A percentile compares a stretch with the other conserved stretches of the same genome.
Conservation (phyloP, 495 filamentous ascomycete species). For the Cairneyella variabilis region DNA sequence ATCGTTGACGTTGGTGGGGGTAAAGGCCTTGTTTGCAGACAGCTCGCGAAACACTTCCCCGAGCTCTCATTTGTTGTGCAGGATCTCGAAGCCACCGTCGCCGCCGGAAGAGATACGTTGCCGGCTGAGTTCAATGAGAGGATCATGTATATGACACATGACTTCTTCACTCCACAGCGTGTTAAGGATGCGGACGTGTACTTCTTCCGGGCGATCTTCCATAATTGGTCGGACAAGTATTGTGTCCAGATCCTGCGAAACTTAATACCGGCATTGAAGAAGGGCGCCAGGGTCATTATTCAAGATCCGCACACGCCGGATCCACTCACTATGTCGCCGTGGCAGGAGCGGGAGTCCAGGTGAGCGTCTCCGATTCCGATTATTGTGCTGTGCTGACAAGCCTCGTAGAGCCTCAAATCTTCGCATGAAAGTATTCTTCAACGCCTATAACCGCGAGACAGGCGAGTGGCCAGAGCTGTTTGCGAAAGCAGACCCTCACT, state of each 20-base stretch:
- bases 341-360: too few relatives aligned
- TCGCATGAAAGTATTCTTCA: too few relatives aligned
- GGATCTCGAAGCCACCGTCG: conserved; percentile 41
- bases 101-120: conserved; percentile 32
- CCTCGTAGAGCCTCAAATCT: too few relatives aligned
- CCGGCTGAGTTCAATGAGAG: conserved; percentile 33
- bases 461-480: too few relatives aligned
- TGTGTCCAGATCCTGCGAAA: conserved; percentile 43
- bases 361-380: too few relatives aligned
- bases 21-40: conserved; percentile 46
- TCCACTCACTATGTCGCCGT: too few relatives aligned
- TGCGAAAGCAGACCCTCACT: too few relatives aligned
- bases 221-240: conserved; percentile 54
- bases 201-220: conserved; percentile 50
- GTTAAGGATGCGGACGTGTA: conserved; percentile 45
- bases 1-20: conserved; percentile 41
- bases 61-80: conserved; percentile 50
- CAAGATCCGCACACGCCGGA: too few relatives aligned
- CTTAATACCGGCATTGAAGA: conserved; percentile 38
- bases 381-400: too few relatives aligned
- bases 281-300: conserved; percentile 39
- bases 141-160: conserved; percentile 43
- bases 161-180: conserved; percentile 52
- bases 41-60: conserved; percentile 40
- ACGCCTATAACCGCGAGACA: too few relatives aligned